Evolutionary conservation across 108 stramenopile genomes (phyloP), one percentile per base, ranked within the genome.

Genomic region (Chaetoceros tenuissimus): DNA sequence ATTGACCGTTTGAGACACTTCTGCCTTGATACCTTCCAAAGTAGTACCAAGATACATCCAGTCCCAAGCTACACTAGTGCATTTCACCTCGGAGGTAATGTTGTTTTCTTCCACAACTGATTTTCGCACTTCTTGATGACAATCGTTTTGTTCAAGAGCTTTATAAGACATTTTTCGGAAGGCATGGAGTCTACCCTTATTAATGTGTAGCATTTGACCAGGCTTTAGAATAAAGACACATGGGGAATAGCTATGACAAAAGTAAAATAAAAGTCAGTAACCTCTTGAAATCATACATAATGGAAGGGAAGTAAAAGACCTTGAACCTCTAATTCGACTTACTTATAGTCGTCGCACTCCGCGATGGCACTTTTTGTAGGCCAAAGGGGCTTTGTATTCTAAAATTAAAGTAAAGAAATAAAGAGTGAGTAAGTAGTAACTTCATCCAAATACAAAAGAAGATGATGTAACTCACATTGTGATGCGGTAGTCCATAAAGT

Each of bases 131-230:
- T 68, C 47, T 13, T 48, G 51, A 52, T 87, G 85, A 51, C 89
- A 92, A 50, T 92, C 89, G 25, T 47, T 58, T 29, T 67, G 60
- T 31, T 66, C 67, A 22, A 90, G 68, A 27, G 47, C 7, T 21
- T 66, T 50, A 2, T 66, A 49, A 0, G 80, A 57, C 59, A 87
- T 48, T 68, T 94, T 94, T 22, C 89, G 83, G 64, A 94, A 94
- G 49, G 89, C 89, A 63, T 94, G 93, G 1, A 92, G 75, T 18
- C 89, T 77, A 1, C 93, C 93, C 60, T 94, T 94, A 63, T 87
- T 88, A 51, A 94, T 92, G 60, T 92, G 93, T 3, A 92, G 66
- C 40, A 84, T 54, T 46, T 94, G 84, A 17, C 90, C 88, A 20
- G 94, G 86, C 64, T 85, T 82, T 26, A 94, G 71, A 43, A 84